Conservation (phyloP, 164 flowering plant species). For the Dillenia suffruticosa region DNA sequence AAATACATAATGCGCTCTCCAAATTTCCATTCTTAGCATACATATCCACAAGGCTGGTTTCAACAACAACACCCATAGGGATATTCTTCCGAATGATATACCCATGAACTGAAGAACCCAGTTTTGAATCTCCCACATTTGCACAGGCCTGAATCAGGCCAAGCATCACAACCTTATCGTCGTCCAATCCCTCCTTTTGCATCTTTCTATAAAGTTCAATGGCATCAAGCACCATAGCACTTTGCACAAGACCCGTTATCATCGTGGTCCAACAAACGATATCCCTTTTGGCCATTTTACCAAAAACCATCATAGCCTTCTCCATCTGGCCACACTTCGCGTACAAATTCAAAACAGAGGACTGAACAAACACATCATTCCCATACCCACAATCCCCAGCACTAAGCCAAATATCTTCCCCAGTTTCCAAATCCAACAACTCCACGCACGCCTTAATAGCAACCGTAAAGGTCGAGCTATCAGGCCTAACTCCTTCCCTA, state of each 20-base stretch:
- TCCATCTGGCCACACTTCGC: slow-evolving; percentile 50
- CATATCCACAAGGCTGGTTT: slow-evolving; percentile 57
- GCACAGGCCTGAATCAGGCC: slow-evolving; percentile 54
- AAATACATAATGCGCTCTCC: slow-evolving; percentile 31
- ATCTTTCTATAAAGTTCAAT: slow-evolving; percentile 35
- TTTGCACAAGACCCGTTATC: slow-evolving; percentile 37
- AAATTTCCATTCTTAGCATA: slow-evolving; percentile 49
- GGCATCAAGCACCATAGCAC: slow-evolving; percentile 35
- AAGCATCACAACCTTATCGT: slow-evolving; percentile 43
- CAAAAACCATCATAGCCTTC: slow-evolving; percentile 40
- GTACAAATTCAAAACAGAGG: slow-evolving; percentile 53
- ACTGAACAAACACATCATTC: slow-evolving; percentile 46
- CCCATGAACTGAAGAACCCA: slow-evolving; percentile 45
- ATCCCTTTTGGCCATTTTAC: slow-evolving; percentile 37
- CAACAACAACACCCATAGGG: slow-evolving; percentile 25
- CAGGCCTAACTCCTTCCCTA: slow-evolving; percentile 35
- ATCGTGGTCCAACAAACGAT: slow-evolving; percentile 54
- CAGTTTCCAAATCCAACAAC: slow-evolving; percentile 31
- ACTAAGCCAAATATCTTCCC: slow-evolving; percentile 28
- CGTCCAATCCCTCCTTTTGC: slow-evolving; percentile 37
- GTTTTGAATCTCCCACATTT: slow-evolving; percentile 27
- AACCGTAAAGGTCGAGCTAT: slow-evolving; percentile 56
- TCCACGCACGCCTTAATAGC: slow-evolving; percentile 46
- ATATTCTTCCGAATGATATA: slow-evolving; percentile 33
- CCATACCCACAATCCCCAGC: slow-evolving; percentile 42